Evolutionary conservation across 441 rosid genomes (phyloP).

Genomic region (Isatis lusitanica): DNA sequence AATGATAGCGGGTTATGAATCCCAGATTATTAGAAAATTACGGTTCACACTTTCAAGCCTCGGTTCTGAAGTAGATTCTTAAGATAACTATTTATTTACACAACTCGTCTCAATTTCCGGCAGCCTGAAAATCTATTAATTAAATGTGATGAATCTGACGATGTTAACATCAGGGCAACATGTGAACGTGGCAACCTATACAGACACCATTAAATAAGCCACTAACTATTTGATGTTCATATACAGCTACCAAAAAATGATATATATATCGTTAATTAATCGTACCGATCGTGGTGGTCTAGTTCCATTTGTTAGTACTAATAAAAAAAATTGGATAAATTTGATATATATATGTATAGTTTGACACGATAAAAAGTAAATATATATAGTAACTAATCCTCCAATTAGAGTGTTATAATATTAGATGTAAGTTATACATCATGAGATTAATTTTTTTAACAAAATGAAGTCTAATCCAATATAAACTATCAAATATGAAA

Average conservation of each 20-base stretch:
- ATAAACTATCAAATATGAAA: too few relatives aligned
- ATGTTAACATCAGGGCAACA: slow-evolving; percentile 20
- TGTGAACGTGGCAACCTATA: slow-evolving; percentile 5
- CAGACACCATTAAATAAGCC: slow-evolving; percentile 1
- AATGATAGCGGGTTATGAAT: background rate
- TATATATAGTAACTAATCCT: background rate
- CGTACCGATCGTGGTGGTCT: background rate
- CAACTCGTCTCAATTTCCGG: background rate
- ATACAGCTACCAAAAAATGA: slow-evolving; percentile 5
- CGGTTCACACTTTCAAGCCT: background rate
- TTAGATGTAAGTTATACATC: background rate
- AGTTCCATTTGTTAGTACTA: background rate
- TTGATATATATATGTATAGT: background rate
- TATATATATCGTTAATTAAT: background rate
- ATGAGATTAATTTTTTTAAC: too few relatives aligned
- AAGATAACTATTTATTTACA: background rate
- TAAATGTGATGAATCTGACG: slow-evolving; percentile 6
- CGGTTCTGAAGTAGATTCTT: background rate
- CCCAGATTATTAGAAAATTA: background rate
- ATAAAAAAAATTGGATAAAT: background rate
- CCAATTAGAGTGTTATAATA: background rate
- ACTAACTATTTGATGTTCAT: slow-evolving; percentile 10
- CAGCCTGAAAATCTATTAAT: background rate
- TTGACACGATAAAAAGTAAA: background rate
- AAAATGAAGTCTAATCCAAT: too few relatives aligned